A percentile compares a stretch with the other conserved stretches of the same genome.
Evolutionary conservation across 805 yeast species (phyloP).

Genomic region (Kodamaea jinghongensis): DNA sequence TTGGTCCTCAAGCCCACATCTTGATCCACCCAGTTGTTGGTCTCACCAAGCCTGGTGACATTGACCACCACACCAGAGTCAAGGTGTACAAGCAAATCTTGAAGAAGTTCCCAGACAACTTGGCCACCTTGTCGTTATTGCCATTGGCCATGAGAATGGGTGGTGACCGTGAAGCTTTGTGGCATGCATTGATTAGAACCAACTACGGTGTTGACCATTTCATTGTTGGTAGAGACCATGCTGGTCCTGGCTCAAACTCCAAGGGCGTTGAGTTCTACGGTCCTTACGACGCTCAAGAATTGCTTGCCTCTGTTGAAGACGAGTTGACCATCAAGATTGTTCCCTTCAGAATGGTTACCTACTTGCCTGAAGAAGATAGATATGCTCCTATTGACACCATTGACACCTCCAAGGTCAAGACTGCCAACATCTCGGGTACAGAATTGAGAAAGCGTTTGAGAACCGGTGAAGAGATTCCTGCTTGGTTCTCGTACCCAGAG

Average conservation of each 20-base stretch:
- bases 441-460: conserved; percentile 85
- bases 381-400: conserved; percentile 94
- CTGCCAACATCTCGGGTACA: conserved; percentile 92
- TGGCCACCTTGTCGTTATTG: conserved; percentile 82
- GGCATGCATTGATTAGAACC: conserved; percentile 97
- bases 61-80: conserved; percentile 96
- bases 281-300: conserved; percentile 92
- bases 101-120: conserved; percentile 90
- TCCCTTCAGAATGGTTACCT: conserved; percentile 96
- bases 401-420: conserved; percentile 65
- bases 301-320: conserved; percentile 69
- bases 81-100: conserved; percentile 90
- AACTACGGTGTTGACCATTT: conserved; percentile 96
- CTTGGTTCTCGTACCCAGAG: conserved; percentile 96
- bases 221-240: conserved; percentile 97
- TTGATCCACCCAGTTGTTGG: conserved; percentile 97
- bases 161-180: conserved; percentile 96
- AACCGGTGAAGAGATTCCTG: conserved; percentile 87
- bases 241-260: conserved; percentile 90
- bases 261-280: conserved; percentile 93
- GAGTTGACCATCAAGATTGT: conserved; percentile 89
- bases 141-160: conserved; percentile 99
- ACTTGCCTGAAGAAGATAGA: conserved; percentile 91
- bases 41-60: conserved; percentile 94
- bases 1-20: conserved; percentile 70